Conservation (phyloP, 2,329 filamentous ascomycete genomes). For the Verticillium zaregamsianum region DNA sequence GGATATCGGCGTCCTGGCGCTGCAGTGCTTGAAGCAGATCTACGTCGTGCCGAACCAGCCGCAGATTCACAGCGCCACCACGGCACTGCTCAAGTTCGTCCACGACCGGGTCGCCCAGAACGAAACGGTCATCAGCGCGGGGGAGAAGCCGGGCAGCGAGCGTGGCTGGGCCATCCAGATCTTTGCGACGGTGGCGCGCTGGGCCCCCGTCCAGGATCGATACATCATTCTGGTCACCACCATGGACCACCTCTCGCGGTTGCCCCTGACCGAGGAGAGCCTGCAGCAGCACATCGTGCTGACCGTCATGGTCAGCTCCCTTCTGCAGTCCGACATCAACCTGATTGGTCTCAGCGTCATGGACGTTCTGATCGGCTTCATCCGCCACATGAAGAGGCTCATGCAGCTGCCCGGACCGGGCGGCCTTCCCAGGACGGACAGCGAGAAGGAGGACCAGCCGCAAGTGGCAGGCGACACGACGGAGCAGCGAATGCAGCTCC, state of each 20-base stretch:
- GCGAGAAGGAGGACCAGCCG: conserved; percentile 24
- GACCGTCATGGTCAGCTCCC: conserved; percentile 72
- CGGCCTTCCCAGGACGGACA: conserved; percentile 29
- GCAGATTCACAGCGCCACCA: conserved; percentile 76
- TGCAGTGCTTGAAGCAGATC: conserved; percentile 82
- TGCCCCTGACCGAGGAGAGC: conserved; percentile 64
- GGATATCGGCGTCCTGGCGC: conserved; percentile 77
- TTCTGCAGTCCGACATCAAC: conserved; percentile 85
- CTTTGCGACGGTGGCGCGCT: conserved; percentile 74
- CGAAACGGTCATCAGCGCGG: conserved; percentile 47
- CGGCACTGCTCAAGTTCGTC: conserved; percentile 71
- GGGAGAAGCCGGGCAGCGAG: conserved; percentile 37
- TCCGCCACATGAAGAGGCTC: conserved; percentile 76
- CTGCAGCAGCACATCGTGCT: conserved; percentile 72
- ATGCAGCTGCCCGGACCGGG: conserved; percentile 55
- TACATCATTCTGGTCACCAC: conserved; percentile 84
- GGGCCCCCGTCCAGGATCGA: conserved; percentile 91
- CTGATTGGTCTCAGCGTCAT: conserved; percentile 94
- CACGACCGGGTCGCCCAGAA: conserved; percentile 48
- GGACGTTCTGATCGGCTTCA: conserved; percentile 82
- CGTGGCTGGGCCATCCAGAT: conserved; percentile 78
- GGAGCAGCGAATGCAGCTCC: conserved; percentile 51
- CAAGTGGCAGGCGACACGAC: conserved; percentile 24
- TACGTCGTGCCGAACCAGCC: conserved; percentile 77
- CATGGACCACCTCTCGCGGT: conserved; percentile 70